Evolutionary conservation across 1,139 yeast genomes (phyloP), one percentile per base, ranked within the genome.

Genomic region (Blastobotrys capitulatus): DNA sequence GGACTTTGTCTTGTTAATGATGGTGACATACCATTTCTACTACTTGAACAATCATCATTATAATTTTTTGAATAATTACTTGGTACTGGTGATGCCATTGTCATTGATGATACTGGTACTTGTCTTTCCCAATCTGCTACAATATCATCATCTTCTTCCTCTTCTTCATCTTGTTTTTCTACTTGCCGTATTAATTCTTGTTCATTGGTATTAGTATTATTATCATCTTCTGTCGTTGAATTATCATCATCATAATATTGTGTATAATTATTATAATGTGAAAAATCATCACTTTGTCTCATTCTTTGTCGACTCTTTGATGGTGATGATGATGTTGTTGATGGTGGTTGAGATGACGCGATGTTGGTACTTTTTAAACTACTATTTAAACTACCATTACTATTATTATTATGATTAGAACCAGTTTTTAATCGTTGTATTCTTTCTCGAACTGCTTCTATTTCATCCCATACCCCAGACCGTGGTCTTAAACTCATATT

Each of bases 1-100:
- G 56, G 53, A 18, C 57, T 53, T 37, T 57, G 63, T 16, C 60
- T 52, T 6, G 58, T 50, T 4, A 53, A 48, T 5, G 38, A 9
- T 10, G 50, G 48, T 31, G 44, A 42, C 20, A 46, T 22, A n/a
- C 32, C 16, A n/a, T n/a, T n/a, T n/a, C n/a, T n/a, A 34, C 34
- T 25, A 12, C 36, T 38, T 16, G 34, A 22, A 2, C n/a, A 6
- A n/a, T 20, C 38, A 13, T 42, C 31, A 16, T 26, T 31, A n/a
- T 8, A 25, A 16, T n/a, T 20, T 16, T 29, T 37, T n/a, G 37
- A n/a, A 27, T 18, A 47, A 9, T 37, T 8, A 19, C 29, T n/a
- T 15, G 44, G 44, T 13, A 41, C 37, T 9, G 43, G 42, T 9
- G 44, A 47, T 7, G 50, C 32, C 44, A 41, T 26, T 18, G 32